A percentile compares a stretch with the other conserved stretches of the same genome.
Evolutionary conservation across 495 filamentous ascomycete genomes (phyloP).

Genomic region (Chlorociboria aeruginascens): DNA sequence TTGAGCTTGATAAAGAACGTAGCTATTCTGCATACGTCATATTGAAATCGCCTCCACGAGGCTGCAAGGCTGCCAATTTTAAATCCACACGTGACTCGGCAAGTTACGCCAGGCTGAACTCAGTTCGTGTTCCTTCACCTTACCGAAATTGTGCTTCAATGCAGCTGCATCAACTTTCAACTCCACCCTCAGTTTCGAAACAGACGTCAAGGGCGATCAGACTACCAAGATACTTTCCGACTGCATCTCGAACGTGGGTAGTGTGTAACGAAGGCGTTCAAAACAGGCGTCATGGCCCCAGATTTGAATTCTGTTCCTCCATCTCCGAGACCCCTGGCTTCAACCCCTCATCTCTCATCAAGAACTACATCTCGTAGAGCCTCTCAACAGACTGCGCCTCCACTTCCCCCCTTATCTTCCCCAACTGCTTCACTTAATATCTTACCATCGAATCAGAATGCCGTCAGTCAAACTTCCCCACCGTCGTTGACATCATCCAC

Average conservation of each 20-base stretch:
- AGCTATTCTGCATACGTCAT: not conserved
- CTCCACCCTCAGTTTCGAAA: not conserved
- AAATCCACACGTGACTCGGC: not conserved
- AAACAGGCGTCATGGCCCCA: constrained; percentile 31
- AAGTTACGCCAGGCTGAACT: not conserved
- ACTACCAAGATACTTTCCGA: not conserved
- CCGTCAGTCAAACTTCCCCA: constrained; percentile 30
- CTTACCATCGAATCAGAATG: constrained; percentile 40
- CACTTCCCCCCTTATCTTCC: constrained; percentile 11
- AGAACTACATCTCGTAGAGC: constrained; percentile 12
- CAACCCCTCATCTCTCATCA: constrained; percentile 15
- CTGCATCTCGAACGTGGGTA: not conserved
- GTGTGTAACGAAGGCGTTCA: not conserved
- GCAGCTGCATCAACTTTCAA: not conserved
- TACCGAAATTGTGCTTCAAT: not conserved
- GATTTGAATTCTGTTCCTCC: constrained; percentile 41
- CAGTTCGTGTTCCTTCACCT: too few species aligned
- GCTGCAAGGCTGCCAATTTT: too few species aligned
- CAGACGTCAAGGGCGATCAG: not conserved
- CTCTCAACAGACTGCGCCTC: constrained; percentile 11
- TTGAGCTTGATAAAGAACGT: not conserved
- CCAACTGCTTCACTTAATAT: constrained; percentile 21
- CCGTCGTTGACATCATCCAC: constrained; percentile 10
- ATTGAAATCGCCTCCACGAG: not conserved
- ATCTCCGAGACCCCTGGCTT: constrained; percentile 20